These are phyloP conservation scores for Sugiyamaella japonica DNA, from an alignment of 1,139 yeast species.

Conservation along the genomic window DNA sequence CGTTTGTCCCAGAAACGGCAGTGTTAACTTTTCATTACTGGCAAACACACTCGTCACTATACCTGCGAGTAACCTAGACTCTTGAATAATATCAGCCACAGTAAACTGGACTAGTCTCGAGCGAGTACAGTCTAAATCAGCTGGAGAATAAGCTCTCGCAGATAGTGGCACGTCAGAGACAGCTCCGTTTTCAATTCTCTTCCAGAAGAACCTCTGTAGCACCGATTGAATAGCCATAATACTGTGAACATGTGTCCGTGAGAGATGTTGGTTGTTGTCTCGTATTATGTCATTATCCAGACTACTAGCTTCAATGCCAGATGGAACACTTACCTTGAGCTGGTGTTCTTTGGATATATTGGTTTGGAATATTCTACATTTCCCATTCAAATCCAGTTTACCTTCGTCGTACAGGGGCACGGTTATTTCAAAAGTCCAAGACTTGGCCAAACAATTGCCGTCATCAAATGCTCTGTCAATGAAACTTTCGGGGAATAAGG, in stretches of 20 bases:
- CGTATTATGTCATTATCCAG: neutral
- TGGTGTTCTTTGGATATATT: neutral
- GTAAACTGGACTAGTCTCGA: constrained; percentile 4
- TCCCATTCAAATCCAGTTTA: neutral
- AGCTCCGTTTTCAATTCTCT: constrained; percentile 22
- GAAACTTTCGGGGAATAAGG: constrained; percentile 15
- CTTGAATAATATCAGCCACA: constrained; percentile 19
- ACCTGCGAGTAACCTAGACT: constrained; percentile 25
- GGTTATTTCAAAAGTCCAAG: constrained; percentile 25
- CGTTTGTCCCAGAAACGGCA: constrained; percentile 10
- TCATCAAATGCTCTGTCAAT: constrained; percentile 7
- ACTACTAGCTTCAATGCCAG: neutral
- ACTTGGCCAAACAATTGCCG: constrained; percentile 14
- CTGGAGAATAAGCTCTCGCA: constrained; percentile 17
- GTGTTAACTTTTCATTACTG: constrained; percentile 12
- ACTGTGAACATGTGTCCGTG: constrained; percentile 8
- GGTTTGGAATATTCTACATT: constrained; percentile 6
- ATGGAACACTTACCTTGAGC: neutral
- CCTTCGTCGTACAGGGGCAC: constrained; percentile 21
- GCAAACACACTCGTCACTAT: constrained; percentile 20
- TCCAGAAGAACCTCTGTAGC: constrained; percentile 21
- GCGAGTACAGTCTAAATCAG: neutral
- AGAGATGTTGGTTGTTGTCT: neutral
- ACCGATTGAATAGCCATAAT: constrained; percentile 8
- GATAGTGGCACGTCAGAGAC: constrained; percentile 18